These are phyloP conservation scores for Coemansia sp. DNA, from an alignment of 192 early-diverging fungal species.

Conservation along the genomic window DNA sequence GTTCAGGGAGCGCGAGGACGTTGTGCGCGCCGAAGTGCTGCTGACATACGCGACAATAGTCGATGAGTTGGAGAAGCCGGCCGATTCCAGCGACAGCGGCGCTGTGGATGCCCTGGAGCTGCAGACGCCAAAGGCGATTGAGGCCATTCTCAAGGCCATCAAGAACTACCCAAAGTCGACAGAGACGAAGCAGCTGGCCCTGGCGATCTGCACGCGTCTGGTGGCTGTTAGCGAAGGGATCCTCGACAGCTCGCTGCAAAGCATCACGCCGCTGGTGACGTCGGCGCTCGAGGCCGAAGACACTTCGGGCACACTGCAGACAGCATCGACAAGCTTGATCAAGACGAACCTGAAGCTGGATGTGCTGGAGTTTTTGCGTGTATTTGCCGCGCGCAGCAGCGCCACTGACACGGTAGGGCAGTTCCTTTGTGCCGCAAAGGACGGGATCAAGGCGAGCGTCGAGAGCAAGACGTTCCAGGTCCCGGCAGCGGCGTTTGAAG, in stretches of 20 bases:
- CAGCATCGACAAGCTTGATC: slow-evolving; percentile 24
- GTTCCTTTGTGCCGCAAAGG: slow-evolving; percentile 14
- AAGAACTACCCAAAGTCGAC: slow-evolving; percentile 25
- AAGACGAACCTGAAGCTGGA: slow-evolving; percentile 40
- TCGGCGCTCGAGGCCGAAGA: slow-evolving; percentile 22
- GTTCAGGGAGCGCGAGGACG: slow-evolving; percentile 41
- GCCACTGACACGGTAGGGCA: slow-evolving; percentile 8
- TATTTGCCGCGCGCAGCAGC: slow-evolving; percentile 2
- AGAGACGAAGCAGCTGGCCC: slow-evolving; percentile 43
- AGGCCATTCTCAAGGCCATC: slow-evolving; percentile 19
- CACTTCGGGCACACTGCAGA: slow-evolving; percentile 20
- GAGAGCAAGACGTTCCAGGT: slow-evolving; percentile 28
- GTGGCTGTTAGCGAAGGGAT: slow-evolving; percentile 2
- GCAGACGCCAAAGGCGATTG: slow-evolving; percentile 21
- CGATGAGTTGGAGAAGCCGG: neutral
- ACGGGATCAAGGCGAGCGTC: slow-evolving; percentile 6
- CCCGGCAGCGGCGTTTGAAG: slow-evolving; percentile 12
- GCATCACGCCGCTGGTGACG: slow-evolving; percentile 11
- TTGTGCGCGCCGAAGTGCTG: slow-evolving; percentile 38
- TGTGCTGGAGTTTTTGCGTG: slow-evolving; percentile 28
- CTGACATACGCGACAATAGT: slow-evolving; percentile 23
- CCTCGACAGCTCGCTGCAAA: slow-evolving; percentile 15
- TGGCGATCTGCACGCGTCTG: slow-evolving; percentile 23
- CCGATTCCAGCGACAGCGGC: neutral
- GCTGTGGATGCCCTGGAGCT: slow-evolving; percentile 3